Evolutionary conservation across 352 stramenopile species (phyloP).

Genomic region (Saprolegnia parasitica): DNA sequence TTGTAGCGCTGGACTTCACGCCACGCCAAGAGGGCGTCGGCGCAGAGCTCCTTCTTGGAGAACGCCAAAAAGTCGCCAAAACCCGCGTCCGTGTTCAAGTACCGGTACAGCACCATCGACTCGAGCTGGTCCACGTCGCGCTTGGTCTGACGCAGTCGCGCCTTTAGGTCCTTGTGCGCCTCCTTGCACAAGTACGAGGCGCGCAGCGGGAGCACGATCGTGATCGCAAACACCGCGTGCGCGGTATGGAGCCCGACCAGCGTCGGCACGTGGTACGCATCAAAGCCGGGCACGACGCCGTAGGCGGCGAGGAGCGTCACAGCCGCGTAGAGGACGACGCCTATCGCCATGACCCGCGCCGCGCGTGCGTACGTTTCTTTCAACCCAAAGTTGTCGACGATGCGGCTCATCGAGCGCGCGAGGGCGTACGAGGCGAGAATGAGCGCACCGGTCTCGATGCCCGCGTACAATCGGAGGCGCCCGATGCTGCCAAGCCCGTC

Average conservation of each 20-base stretch:
- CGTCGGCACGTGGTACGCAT: neutral
- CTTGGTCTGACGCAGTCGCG: neutral
- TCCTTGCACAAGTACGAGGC: constrained; percentile 15
- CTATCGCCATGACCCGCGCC: neutral
- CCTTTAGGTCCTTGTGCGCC: constrained; percentile 18
- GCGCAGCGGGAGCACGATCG: constrained; percentile 7
- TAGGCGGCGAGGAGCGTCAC: neutral
- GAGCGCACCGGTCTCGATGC: constrained; percentile 1
- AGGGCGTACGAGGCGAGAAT: constrained; percentile 16
- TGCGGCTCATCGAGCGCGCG: constrained; percentile 20
- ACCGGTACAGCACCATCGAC: constrained; percentile 27
- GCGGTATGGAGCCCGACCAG: constrained; percentile 9
- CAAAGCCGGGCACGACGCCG: neutral
- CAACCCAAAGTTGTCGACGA: constrained; percentile 29
- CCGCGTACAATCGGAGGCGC: neutral
- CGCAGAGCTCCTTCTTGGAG: constrained; percentile 6
- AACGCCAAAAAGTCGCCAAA: constrained; percentile 19
- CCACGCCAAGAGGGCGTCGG: constrained; percentile 25
- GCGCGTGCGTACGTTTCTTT: constrained; percentile 7
- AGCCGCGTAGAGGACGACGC: neutral
- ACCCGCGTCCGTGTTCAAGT: constrained; percentile 10
- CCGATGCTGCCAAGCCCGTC: neutral
- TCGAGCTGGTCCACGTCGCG: constrained; percentile 20
- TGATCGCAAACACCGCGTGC: constrained; percentile 11
- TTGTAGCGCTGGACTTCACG: constrained; percentile 23